Evolutionary conservation across 2,329 filamentous ascomycete species (phyloP).

Genomic region (Colletotrichum sansevieriae): DNA sequence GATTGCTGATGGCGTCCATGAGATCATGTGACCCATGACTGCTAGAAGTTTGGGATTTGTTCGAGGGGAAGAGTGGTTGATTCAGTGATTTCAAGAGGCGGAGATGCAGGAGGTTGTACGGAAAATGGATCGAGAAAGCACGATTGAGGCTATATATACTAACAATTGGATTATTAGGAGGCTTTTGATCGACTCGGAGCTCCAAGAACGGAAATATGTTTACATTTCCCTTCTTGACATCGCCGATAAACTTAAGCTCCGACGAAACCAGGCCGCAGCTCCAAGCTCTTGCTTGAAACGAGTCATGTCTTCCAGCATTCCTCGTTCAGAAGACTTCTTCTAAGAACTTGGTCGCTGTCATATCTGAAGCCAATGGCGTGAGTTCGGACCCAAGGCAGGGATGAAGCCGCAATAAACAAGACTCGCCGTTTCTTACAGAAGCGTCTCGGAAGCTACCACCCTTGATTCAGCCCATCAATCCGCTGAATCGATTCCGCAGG

Average conservation of each 20-base stretch:
- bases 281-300: background rate
- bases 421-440: too few species aligned
- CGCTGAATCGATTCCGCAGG: too few species aligned
- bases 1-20: conserved; percentile 11
- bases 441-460: too few species aligned
- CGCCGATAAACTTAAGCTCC: conserved; percentile 16
- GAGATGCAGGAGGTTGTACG: too few species aligned
- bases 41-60: background rate
- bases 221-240: conserved; percentile 4
- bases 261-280: background rate
- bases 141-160: background rate
- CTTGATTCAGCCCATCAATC: too few species aligned
- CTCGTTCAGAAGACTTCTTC: background rate
- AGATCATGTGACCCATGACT: background rate
- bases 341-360: too few species aligned
- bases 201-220: background rate
- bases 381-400: too few species aligned
- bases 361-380: too few species aligned
- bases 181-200: background rate
- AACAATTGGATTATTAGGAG: background rate
- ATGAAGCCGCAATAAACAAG: too few species aligned
- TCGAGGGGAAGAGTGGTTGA: background rate
- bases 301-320: too few species aligned
- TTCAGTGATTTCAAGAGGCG: background rate
- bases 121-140: background rate